A percentile compares a stretch with the other conserved stretches of the same genome.
phyloP scores from a whole-genome alignment of 768 basidiomycete genomes.

The Mycena haematopus region DNA sequence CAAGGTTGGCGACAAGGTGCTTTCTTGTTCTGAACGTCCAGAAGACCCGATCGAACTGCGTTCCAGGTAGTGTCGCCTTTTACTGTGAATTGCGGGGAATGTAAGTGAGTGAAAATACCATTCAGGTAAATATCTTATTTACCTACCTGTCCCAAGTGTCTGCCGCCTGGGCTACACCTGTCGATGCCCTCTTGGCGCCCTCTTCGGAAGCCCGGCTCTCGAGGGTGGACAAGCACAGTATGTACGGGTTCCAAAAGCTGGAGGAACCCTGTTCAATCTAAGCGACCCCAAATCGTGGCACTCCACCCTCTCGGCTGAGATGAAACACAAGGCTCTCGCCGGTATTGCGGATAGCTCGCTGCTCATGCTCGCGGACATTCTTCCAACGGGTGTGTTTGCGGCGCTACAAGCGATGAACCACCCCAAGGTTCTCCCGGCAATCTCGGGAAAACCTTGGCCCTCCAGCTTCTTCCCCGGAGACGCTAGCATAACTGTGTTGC shows the following conservation, averaged over 20 bases:
- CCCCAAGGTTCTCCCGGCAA: constrained; percentile 67
- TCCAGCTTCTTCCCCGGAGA: constrained; percentile 43
- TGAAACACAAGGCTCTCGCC: constrained; percentile 45
- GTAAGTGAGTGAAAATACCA: constrained; percentile 60
- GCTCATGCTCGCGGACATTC: constrained; percentile 76
- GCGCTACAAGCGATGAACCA: constrained; percentile 75
- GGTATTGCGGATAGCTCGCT: constrained; percentile 67
- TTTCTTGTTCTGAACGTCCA: neutral
- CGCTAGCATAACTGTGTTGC: constrained; percentile 42
- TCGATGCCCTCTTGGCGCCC: constrained; percentile 62
- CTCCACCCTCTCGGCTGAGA: constrained; percentile 42
- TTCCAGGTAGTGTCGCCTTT: constrained; percentile 75
- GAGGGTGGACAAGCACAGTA: constrained; percentile 84
- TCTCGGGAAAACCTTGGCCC: constrained; percentile 69
- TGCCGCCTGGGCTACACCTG: constrained; percentile 78
- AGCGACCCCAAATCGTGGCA: constrained; percentile 55
- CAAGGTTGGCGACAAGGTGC: constrained; percentile 66
- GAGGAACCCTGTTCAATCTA: constrained; percentile 76
- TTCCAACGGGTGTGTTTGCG: constrained; percentile 83
- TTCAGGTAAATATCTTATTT: neutral
- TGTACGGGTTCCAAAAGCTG: constrained; percentile 78
- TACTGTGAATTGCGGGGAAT: constrained; percentile 84
- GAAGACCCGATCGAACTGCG: neutral
- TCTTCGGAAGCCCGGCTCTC: constrained; percentile 71
- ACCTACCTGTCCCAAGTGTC: constrained; percentile 47